Evolutionary conservation across 2,329 filamentous ascomycete species (phyloP).

Genomic region (Dissoconium aciculare): DNA sequence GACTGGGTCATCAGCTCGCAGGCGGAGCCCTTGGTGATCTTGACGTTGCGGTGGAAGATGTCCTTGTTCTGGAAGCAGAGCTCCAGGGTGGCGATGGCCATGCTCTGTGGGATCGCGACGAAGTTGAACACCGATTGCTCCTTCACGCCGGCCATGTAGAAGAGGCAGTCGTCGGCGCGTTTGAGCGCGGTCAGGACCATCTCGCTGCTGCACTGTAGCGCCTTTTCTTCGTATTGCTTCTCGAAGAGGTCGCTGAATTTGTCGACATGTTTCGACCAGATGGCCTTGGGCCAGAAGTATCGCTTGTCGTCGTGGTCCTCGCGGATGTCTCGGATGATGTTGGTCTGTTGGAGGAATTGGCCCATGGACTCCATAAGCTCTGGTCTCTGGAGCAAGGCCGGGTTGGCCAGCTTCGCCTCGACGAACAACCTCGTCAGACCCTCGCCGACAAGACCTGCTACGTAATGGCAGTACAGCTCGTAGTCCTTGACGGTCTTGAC

Average conservation of each 20-base stretch:
- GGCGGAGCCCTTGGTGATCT: slow-evolving; percentile 90
- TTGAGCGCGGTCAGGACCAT: slow-evolving; percentile 85
- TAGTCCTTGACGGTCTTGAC: slow-evolving; percentile 78
- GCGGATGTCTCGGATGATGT: slow-evolving; percentile 90
- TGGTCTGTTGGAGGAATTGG: slow-evolving; percentile 93
- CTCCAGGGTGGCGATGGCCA: slow-evolving; percentile 93
- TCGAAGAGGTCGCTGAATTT: slow-evolving; percentile 84
- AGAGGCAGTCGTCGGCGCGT: slow-evolving; percentile 85
- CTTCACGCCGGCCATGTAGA: slow-evolving; percentile 85
- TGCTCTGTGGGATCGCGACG: slow-evolving; percentile 86
- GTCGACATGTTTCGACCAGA: slow-evolving; percentile 91
- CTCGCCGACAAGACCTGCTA: slow-evolving; percentile 95
- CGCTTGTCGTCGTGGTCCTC: slow-evolving; percentile 81
- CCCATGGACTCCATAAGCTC: slow-evolving; percentile 90
- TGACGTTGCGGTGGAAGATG: slow-evolving; percentile 77
- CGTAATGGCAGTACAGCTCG: slow-evolving; percentile 94
- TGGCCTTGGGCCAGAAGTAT: slow-evolving; percentile 87
- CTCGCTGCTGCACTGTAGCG: slow-evolving; percentile 74
- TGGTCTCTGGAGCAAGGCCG: slow-evolving; percentile 61
- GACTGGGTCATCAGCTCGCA: slow-evolving; percentile 85
- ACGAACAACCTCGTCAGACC: slow-evolving; percentile 85
- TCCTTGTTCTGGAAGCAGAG: slow-evolving; percentile 80
- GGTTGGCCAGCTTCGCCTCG: slow-evolving; percentile 71
- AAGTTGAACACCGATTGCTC: slow-evolving; percentile 99
- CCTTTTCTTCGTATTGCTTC: slow-evolving; percentile 59